Evolutionary conservation across 371 early-diverging fungal species (phyloP).

Genomic region (Nematocida parisii): DNA sequence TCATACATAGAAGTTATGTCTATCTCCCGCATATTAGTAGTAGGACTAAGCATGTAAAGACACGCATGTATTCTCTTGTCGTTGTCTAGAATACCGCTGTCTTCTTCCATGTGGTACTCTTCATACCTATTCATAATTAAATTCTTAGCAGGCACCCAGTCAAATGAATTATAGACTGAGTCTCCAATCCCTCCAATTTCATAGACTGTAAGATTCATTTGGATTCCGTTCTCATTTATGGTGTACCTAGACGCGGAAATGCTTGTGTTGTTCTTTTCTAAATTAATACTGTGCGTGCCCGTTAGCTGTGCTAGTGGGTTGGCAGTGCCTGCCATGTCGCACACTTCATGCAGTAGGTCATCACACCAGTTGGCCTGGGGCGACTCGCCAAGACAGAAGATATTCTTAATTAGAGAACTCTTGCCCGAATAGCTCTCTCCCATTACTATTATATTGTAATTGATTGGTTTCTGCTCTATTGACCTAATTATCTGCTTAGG

Average conservation of each 20-base stretch:
- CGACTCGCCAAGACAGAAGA: slow-evolving; percentile 75
- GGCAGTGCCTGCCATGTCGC: slow-evolving; percentile 52
- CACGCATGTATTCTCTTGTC: slow-evolving; percentile 68
- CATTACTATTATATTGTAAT: slow-evolving; percentile 90
- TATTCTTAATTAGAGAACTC: slow-evolving; percentile 74
- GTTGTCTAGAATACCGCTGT: slow-evolving; percentile 38
- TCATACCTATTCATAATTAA: slow-evolving; percentile 57
- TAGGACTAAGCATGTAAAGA: slow-evolving; percentile 64
- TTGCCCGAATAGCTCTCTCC: slow-evolving; percentile 73
- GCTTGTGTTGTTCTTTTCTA: slow-evolving; percentile 13
- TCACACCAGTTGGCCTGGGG: background rate
- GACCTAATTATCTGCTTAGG: slow-evolving; percentile 35
- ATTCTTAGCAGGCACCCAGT: slow-evolving; percentile 59
- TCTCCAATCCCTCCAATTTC: slow-evolving; percentile 68
- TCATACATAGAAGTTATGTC: slow-evolving; percentile 65
- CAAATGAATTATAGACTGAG: slow-evolving; percentile 42
- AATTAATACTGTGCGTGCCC: background rate
- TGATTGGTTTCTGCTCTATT: slow-evolving; percentile 75
- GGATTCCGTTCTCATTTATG: slow-evolving; percentile 55
- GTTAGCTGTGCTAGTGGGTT: slow-evolving; percentile 47
- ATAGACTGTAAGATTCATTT: slow-evolving; percentile 60
- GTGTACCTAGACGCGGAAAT: slow-evolving; percentile 25
- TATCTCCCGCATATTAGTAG: slow-evolving; percentile 33
- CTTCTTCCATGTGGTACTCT: slow-evolving; percentile 65
- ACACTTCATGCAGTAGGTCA: slow-evolving; percentile 46